Percentiles rank a stretch among this genome's conserved stretches.
phyloP scores from a whole-genome alignment of 2,329 filamentous ascomycete genomes.

The Nothophaeocryptopus gaeumannii region DNA sequence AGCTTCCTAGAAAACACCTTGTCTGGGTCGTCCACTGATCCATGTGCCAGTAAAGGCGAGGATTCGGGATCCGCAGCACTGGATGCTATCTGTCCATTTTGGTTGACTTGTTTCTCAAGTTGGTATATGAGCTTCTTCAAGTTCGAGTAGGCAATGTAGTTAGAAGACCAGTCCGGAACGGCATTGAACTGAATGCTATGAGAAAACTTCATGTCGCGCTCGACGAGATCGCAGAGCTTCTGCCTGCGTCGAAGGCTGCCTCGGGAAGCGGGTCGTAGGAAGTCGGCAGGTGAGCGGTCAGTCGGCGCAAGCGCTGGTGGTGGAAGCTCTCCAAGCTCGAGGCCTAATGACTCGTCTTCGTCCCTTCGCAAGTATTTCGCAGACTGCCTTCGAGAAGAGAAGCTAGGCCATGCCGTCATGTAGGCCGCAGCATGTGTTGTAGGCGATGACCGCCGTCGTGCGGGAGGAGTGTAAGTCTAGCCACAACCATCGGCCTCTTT shows the following conservation, averaged over 20 bases:
- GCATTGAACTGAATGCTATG: conserved; percentile 99
- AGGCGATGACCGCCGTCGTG: no score
- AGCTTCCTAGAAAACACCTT: conserved; percentile 76
- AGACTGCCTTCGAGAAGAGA: conserved; percentile 2
- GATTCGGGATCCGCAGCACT: conserved; percentile 69
- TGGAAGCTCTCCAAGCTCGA: conserved; percentile 30
- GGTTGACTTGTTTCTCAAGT: conserved; percentile 80
- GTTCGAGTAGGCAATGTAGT: conserved; percentile 98
- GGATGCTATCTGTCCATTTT: conserved; percentile 34
- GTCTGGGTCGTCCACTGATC: conserved; percentile 64
- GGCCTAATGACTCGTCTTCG: conserved; percentile 11
- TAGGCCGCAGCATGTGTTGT: not conserved
- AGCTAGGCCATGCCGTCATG: conserved; percentile 10
- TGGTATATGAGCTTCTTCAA: conserved; percentile 98
- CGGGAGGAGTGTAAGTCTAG: no score
- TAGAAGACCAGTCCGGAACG: conserved; percentile 97
- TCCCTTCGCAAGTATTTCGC: not conserved
- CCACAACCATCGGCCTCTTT: no score
- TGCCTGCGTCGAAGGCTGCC: conserved; percentile 35
- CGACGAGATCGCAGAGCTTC: conserved; percentile 69
- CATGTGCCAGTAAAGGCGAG: conserved; percentile 69
- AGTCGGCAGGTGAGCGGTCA: not conserved
- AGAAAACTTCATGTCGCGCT: conserved; percentile 98
- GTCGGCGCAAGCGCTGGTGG: conserved; percentile 19
- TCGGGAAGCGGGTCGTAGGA: conserved; percentile 15